Base-by-base conservation (phyloP, 495 filamentous ascomycete genomes). In the Aspergillus ellipticus region DNA sequence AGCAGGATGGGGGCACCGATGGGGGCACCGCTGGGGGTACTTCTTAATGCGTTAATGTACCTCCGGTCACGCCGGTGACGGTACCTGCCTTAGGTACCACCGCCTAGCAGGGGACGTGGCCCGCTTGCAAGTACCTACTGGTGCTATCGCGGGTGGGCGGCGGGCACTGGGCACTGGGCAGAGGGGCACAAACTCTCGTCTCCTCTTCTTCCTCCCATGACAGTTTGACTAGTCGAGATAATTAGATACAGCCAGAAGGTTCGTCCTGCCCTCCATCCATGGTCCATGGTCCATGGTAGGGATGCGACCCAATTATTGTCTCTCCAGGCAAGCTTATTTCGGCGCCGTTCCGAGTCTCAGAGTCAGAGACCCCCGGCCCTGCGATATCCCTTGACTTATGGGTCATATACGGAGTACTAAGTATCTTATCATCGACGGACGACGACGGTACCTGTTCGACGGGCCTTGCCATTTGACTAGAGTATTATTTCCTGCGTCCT, bases 21-120 rank as follows among this genome's bases (percentile, higher is more conserved):
- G n/a, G n/a, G n/a, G n/a, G n/a, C n/a, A n/a, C n/a, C n/a, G n/a
- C n/a, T n/a, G n/a, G n/a, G n/a, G n/a, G n/a, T n/a, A n/a, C n/a
- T n/a, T n/a, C n/a, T n/a, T n/a, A n/a, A n/a, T n/a, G n/a, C n/a
- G n/a, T n/a, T n/a, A n/a, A 26, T 26, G 45, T 22, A 13, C 35
- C 35, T 39, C 35, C 35, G 35, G 35, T 39, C 35, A 39, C 35
- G 35, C 35, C 35, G 35, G 6, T n/a, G 11, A 39, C 45, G 13
- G 45, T 48, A 29, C 45, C 45, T 48, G 45, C 45, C 45, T 48
- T 48, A 48, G 45, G 42, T 45, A 45, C 42, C 42, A 45, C 39
- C 39, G 39, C 39, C 39, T 17, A 42, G 19, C n/a, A 42, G 19
- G 19, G 19, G 19, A 42, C 15, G 6, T 10, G 9, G 9, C 31